Base-by-base conservation (phyloP, 2,329 filamentous ascomycete species). In the Catunica adiposa region DNA sequence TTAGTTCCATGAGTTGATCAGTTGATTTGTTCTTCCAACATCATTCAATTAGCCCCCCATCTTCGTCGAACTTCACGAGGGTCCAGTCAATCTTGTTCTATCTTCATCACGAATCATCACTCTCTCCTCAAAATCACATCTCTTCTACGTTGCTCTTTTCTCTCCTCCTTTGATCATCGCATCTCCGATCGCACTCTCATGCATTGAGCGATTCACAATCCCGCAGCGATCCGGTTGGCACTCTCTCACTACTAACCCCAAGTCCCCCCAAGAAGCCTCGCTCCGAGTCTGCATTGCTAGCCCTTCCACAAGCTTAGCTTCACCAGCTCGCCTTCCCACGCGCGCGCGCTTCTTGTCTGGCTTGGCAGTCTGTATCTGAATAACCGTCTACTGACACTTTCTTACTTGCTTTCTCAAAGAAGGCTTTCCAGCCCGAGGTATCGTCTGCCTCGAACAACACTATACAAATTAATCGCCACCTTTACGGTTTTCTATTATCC, bases 151-250 rank as follows among this genome's bases (percentile, higher is more conserved):
- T 17, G 15, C n/a, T 8, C 20, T 44, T 17, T 22, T 44, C 20
- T 22, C 40, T 17, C 20, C n/a, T 9, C 8, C 8, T 22, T 48
- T 48, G 11, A 2, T 23, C 17, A n/a, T n/a, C 17, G 23, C 44
- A 48, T 20, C 22, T 14, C 22, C 3, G 17, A 23, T 23, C 44
- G 22, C 17, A 48, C 9, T 25, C 22, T n/a, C 44, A 48, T 48
- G 44, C 22, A 23, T 23, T 48, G 44, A 52, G n/a, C 34, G 50
- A 52, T 8, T 38, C 20, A 29, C 25, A 52, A n/a, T 34, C 34
- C 22, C 29, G 44, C 44, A 57, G 44, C 56, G 51, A 53, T 54
- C 56, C 56, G 56, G 56, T 57, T 57, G 51, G 56, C 56, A 48
- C 37, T 54, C 56, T 54, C 56, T 57, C 46, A 54, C 34, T 29